Percentiles rank a stretch among this genome's conserved stretches.
Conservation (phyloP, 148 eudicot species). For the Gaultheria prostrata region DNA sequence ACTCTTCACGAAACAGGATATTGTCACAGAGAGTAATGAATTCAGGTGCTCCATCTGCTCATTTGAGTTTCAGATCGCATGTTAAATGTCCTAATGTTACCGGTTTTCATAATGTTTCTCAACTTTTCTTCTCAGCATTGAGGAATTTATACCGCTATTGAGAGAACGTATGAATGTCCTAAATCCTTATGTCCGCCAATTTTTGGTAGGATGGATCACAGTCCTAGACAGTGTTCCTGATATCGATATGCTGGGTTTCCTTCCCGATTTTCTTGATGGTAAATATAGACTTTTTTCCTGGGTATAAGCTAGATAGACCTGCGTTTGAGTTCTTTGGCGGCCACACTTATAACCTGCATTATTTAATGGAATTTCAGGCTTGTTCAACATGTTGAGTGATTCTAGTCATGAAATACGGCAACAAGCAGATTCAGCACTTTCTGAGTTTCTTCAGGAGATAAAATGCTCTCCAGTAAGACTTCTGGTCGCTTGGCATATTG, state of each 20-base stretch:
- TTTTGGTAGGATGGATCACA: conserved; percentile 98
- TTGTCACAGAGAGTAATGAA: conserved; percentile 95
- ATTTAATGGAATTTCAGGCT: conserved; percentile 53
- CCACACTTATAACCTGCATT: background rate
- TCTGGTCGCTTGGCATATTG: conserved; percentile 14
- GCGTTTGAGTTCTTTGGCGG: background rate
- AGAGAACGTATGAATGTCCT: conserved; percentile 98
- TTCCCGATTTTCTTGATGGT: conserved; percentile 99
- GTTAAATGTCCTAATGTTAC: background rate
- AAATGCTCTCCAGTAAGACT: conserved; percentile 88
- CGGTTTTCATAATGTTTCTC: conserved; percentile 15
- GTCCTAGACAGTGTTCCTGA: conserved; percentile 98
- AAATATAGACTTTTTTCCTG: conserved; percentile 7
- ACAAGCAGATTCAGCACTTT: conserved; percentile 97
- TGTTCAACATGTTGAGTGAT: conserved; percentile 96
- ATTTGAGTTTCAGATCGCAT: background rate
- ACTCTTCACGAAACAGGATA: conserved; percentile 57
- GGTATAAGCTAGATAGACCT: background rate
- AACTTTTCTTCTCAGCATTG: conserved; percentile 57
- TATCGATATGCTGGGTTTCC: conserved; percentile 98
- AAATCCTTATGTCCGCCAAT: conserved; percentile 95
- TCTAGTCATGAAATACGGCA: conserved; percentile 95
- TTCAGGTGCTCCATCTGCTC: conserved; percentile 63
- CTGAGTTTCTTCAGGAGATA: conserved; percentile 97
- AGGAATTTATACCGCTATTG: conserved; percentile 96